Evolutionary conservation across 805 yeast genomes (phyloP), one percentile per base, ranked within the genome.

Genomic region (Yarrowia sp.): DNA sequence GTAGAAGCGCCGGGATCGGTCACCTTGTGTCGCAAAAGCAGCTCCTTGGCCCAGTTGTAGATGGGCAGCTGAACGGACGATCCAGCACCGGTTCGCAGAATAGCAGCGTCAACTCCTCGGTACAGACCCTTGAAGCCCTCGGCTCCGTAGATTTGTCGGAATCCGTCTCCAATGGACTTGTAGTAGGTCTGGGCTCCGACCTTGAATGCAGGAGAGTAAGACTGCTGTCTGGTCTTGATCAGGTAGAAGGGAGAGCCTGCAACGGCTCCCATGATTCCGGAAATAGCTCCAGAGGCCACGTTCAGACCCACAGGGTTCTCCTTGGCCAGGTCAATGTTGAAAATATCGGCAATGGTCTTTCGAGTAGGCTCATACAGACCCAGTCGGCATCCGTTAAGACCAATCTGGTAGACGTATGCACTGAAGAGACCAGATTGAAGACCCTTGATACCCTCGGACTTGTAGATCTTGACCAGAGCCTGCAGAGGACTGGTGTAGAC

Each of bases 181-280:
- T 95, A 95, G 76, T 89, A 89, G 0, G 98, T 91, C 76, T 95
- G 99, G 72, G 92, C 93, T 60, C 99, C 99, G 55, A 92, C 86
- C 51, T 85, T 80, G 66, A 87, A 78, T 11, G 72, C 76, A 10
- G 81, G 82, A 15, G 96, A 88, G 76, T 85, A 95, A 1, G 98
- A 89, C 79, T 95, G 99, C 96, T 95, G 90, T 80, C 99, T 84
- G 1, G 98, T 96, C 78, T 95, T 95, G 69, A 95, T 86, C 69
- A 95, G 82, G 74, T 90, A 95, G 73, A 95, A 83, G 10, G 99
- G 99, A 2, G 97, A 90, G 4, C 98, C 97, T 42, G 89, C 71
- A 33, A 88, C 77, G 15, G 97, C 97, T 66, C 98, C 99, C 48
- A 91, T 86, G 22, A 88, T 83, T 65, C 99, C 99, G 1, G 96